Evolutionary conservation across 139 green algal species (phyloP), one percentile per base, ranked within the genome.

Genomic region (Chlorella sp.): DNA sequence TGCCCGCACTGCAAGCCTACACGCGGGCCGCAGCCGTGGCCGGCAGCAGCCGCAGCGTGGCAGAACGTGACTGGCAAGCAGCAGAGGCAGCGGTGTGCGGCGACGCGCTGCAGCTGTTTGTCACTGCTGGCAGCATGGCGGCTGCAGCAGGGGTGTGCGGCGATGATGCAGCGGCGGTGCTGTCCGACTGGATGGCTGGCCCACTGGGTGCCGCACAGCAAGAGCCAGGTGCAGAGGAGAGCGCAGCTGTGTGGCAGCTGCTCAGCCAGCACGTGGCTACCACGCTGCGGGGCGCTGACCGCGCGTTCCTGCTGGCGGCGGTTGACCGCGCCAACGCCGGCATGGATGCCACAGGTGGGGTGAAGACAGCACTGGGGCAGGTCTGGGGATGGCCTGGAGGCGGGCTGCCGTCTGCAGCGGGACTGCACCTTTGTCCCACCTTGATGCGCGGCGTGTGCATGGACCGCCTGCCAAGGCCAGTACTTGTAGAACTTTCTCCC

Each of bases 81-180:
- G 74, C 85, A 0, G 65, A 85, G 72, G 85, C 78, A 4, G 67
- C 65, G 5, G 65, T 38, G 3, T 89, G 85, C 74, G 28, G 25
- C 51, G 74, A 79, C 32, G 25, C 60, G 64, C 55, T 89, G 67
- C 75, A 89, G 36, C 73, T 85, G 4, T 83, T 88, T 85, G 44
- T 88, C 21, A 60, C 62, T 2, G 21, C 82, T 12, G 84, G 84
- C 41, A 20, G 34, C 28, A 41, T 87, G 34, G 78, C 56, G 16
- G 83, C 56, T 1, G 47, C 56, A n/a, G 83, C 73, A 18, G 25
- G 15, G 3, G 84, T 60, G 51, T 63, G 23, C 18, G 81, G 81
- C 0, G 16, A 20, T 13, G 28, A 6, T 0, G 11, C 38, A 3
- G 56, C 68, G 0, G 81, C 67, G 1, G 56, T 18, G 36, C 81